A percentile compares a stretch with the other conserved stretches of the same genome.
These are phyloP conservation scores for Bacidia gigantensis DNA, from an alignment of 495 filamentous ascomycete genomes.

Conservation along the genomic window DNA sequence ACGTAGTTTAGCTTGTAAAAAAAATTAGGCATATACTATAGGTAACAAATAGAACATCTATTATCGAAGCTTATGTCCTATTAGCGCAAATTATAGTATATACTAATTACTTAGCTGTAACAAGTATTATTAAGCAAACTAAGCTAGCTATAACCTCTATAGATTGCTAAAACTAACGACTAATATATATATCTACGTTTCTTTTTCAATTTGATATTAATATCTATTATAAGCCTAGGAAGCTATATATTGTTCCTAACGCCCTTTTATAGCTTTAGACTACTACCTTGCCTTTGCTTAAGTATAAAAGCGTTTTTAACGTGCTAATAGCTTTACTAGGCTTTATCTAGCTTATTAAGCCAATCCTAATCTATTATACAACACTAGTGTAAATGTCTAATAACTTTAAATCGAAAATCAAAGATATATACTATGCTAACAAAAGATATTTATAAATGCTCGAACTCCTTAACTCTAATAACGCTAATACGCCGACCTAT, in stretches of 20 bases:
- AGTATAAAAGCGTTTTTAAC: not conserved
- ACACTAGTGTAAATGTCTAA: no score
- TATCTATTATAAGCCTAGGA: not conserved
- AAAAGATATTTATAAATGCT: no score
- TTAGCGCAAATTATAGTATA: constrained; percentile 1
- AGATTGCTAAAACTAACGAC: not conserved
- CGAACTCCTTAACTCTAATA: no score
- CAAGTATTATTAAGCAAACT: not conserved
- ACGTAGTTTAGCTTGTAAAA: not conserved
- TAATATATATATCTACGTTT: constrained; percentile 1
- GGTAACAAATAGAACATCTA: not conserved
- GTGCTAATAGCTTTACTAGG: not conserved
- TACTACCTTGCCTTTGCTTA: not conserved
- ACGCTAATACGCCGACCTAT: no score
- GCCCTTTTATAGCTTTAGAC: not conserved
- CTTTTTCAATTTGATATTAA: not conserved
- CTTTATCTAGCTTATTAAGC: no score
- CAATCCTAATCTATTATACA: no score
- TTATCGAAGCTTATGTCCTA: not conserved
- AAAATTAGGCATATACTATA: not conserved
- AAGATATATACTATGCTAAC: no score
- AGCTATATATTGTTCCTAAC: not conserved
- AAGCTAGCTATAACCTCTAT: not conserved
- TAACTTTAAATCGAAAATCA: no score
- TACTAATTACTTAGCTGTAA: not conserved